phyloP scores from a whole-genome alignment of 345 rosid species.

The Populus simonii region DNA sequence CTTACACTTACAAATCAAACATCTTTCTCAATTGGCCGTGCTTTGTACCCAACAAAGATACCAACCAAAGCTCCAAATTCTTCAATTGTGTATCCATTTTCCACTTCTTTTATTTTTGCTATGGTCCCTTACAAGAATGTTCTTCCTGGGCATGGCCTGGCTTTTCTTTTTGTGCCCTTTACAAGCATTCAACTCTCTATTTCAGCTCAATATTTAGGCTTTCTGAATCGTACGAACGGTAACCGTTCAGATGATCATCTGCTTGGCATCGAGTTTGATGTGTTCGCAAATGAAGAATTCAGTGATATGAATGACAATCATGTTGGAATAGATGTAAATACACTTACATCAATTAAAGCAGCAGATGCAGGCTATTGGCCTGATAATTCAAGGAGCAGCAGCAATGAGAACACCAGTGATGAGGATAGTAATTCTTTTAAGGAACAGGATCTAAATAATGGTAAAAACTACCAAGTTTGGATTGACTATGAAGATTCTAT shows the following conservation, averaged over 20 bases:
- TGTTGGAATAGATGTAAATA: slow-evolving; percentile 67
- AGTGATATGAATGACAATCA: slow-evolving; percentile 59
- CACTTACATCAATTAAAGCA: slow-evolving; percentile 45
- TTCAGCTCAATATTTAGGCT: slow-evolving; percentile 53
- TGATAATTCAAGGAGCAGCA: background rate
- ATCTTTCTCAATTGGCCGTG: slow-evolving; percentile 50
- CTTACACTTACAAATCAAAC: slow-evolving; percentile 62
- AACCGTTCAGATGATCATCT: slow-evolving; percentile 40
- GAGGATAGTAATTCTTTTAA: slow-evolving; percentile 30
- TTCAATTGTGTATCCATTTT: slow-evolving; percentile 42
- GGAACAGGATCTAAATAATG: slow-evolving; percentile 55
- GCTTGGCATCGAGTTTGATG: slow-evolving; percentile 64
- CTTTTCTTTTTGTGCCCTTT: slow-evolving; percentile 52
- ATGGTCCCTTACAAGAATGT: slow-evolving; percentile 46
- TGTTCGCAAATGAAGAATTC: slow-evolving; percentile 66
- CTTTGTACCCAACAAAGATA: slow-evolving; percentile 53
- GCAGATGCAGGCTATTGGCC: slow-evolving; percentile 55
- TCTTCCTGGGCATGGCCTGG: slow-evolving; percentile 65
- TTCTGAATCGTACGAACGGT: slow-evolving; percentile 51
- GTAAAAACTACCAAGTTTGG: slow-evolving; percentile 83
- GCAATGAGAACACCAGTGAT: background rate
- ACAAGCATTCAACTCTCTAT: slow-evolving; percentile 40
- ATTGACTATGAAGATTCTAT: slow-evolving; percentile 55
- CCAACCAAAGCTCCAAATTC: slow-evolving; percentile 34
- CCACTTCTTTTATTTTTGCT: slow-evolving; percentile 73